Conservation (phyloP, 352 stramenopile genomes). For the Globisporangium nodosum region DNA sequence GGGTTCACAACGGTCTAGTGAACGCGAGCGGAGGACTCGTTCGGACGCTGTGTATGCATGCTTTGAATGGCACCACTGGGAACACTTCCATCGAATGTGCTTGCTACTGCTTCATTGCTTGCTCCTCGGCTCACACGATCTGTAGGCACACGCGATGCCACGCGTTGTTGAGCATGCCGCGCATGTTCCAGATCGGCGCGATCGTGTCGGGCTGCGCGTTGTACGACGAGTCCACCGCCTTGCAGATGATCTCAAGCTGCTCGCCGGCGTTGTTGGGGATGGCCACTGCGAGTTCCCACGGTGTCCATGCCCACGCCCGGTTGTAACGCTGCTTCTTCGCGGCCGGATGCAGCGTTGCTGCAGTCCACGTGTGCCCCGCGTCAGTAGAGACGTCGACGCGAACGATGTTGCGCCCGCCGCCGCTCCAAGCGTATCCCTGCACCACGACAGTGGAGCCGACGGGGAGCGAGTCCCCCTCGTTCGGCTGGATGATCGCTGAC, state of each 20-base stretch:
- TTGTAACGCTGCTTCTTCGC: constrained; percentile 84
- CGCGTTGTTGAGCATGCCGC: constrained; percentile 96
- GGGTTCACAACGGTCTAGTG: constrained; percentile 43
- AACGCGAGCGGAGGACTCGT: no score
- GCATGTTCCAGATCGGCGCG: constrained; percentile 96
- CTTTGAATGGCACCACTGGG: not conserved
- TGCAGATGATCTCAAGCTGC: constrained; percentile 88
- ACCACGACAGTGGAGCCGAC: constrained; percentile 62
- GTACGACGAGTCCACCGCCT: constrained; percentile 93
- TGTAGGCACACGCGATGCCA: constrained; percentile 89
- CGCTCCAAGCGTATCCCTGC: constrained; percentile 92
- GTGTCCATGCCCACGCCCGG: constrained; percentile 93
- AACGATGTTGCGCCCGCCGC: constrained; percentile 93
- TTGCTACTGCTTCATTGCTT: constrained; percentile 17
- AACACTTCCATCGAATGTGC: not conserved
- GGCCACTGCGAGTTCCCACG: constrained; percentile 91
- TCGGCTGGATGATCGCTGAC: constrained; percentile 87
- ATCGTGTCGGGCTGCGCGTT: constrained; percentile 96
- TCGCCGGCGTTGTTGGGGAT: constrained; percentile 65
- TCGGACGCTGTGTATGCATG: not conserved
- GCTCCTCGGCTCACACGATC: constrained; percentile 15
- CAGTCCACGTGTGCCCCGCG: constrained; percentile 91
- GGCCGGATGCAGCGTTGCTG: constrained; percentile 75
- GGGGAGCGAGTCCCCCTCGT: constrained; percentile 36
- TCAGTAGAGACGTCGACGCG: constrained; percentile 95